Conservation (phyloP, 768 basidiomycete genomes). For the Suillus lakei region DNA sequence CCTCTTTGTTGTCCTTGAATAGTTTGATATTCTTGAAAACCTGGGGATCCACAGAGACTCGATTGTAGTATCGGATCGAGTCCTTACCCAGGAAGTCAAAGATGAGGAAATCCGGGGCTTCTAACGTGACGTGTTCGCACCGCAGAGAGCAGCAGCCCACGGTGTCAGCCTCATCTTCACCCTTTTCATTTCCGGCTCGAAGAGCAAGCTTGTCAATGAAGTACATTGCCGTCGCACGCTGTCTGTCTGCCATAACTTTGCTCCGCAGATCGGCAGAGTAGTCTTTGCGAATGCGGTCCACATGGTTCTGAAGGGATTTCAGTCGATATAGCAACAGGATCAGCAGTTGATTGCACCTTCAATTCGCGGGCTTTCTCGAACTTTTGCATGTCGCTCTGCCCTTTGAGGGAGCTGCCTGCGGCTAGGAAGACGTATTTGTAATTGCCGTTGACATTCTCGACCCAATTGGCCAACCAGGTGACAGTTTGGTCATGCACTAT, state of each 20-base stretch:
- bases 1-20: conserved; percentile 92
- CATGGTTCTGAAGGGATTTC: conserved; percentile 65
- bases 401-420: conserved; percentile 96
- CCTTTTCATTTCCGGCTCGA: conserved; percentile 99
- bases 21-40: conserved; percentile 98
- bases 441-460: conserved; percentile 95
- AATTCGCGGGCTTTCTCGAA: conserved; percentile 98
- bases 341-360: conserved; percentile 58
- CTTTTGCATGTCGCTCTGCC: conserved; percentile 96
- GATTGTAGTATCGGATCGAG: conserved; percentile 96
- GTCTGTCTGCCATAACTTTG: conserved; percentile 93
- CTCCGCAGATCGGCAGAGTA: conserved; percentile 84
- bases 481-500: conserved; percentile 94
- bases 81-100: conserved; percentile 99
- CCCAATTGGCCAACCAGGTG: conserved; percentile 99
- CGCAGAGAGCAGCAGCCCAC: conserved; percentile 98
- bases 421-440: conserved; percentile 98
- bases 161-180: conserved; percentile 98
- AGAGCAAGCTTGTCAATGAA: conserved; percentile 97
- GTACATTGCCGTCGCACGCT: conserved; percentile 99
- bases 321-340: conserved; percentile 9
- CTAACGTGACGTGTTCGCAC: conserved; percentile 94
- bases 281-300: conserved; percentile 89
- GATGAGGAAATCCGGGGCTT: conserved; percentile 83
- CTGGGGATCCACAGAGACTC: conserved; percentile 85